Base-by-base conservation (phyloP, 176 grass and related monocot species). In the Triticum turgidum region DNA sequence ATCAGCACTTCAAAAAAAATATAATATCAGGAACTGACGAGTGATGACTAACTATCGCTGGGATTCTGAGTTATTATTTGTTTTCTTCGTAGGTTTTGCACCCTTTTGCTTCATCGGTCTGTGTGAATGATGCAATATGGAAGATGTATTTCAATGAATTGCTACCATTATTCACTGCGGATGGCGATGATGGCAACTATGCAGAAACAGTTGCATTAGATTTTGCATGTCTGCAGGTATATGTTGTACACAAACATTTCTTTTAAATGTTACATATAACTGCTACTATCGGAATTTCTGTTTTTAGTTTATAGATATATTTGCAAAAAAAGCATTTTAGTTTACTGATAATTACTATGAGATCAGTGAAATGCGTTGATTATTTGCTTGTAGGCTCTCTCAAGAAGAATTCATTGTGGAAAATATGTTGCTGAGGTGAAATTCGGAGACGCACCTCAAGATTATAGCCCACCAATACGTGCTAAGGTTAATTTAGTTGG, bases 371-470 rank as follows among this genome's bases (percentile, higher is more conserved):
- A 81, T 71, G 30, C 41, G 6, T 66, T 52, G 64, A 85, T 61
- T 0, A 12, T 86, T 22, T 82, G 67, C 73, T 77, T 87, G 21
- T 61, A 98, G 97, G 92, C 89, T 82, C 39, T 98, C 41, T 98
- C 94, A n/a, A 91, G 90, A 89, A 92, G 97, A 96, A 92, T 96
- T 61, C 92, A 98, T 80, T 90, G 73, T 52, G 94, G 97, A 59
- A 98, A 94, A 85, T 98, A 92, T 87, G 97, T 98, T 17, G 97
- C 97, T 18, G 97, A 98, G 73, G 93, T 91, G 86, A 98, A 98
- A 66, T 98, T 96, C 73, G 92, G 65, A 84, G 89, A 96, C 34
- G 87, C 92, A 69, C 83, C 92, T 33, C 91, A 92, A 75, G 94
- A 98, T 83, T 98, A 98, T 78, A 83, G 64, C 87, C 90, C 87